Base-by-base conservation (phyloP, 108 stramenopile species). In the Aurantiochytrium sp. region DNA sequence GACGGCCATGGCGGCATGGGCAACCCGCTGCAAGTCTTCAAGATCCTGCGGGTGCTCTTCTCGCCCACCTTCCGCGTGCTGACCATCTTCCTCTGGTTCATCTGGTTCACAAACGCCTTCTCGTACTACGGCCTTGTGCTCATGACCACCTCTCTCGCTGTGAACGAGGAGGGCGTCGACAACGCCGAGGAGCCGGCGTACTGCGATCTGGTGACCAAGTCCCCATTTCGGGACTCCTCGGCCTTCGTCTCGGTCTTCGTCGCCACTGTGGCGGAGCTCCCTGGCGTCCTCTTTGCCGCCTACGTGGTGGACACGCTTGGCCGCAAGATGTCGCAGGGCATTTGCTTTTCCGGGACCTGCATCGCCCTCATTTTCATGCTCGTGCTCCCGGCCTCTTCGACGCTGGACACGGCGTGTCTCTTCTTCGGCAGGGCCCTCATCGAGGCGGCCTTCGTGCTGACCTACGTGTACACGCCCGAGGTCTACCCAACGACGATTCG, bases 41-140 rank as follows among this genome's bases (percentile, higher is more conserved):
- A 50, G 2, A 37, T 85, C 19, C 85, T 86, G 17, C 32, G 17
- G 37, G 55, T 19, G 37, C 37, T 86, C 12, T 32, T 86, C 10
- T 86, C 86, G 21, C 86, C 54, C 37, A n/a, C 55, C 22, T 55
- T 55, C 10, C 12, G 50, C n/a, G 30, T 22, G 1, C 21, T 86
- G 12, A 88, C 88, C 4, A 4, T 53, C 0, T 27, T 85, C 8
- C 86, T 88, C 8, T 88, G 88, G 88, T 27, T 88, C n/a, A 27
- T 88, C 22, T 88, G 88, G 88, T 30, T 85, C 24, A 37, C 73
- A 4, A 85, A 85, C 54, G 53, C 88, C 24, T 30, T 88, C 55
- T 6, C 55, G 2, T 88, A 88, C 55, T 88, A 88, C 52, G 88
- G 88, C 17, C 22, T 88, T 4, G 88, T 88, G 5, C 88, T 88